These are phyloP conservation scores for Pseudonitzschia multistriata DNA, from an alignment of 108 stramenopile genomes.

Conservation along the genomic window DNA sequence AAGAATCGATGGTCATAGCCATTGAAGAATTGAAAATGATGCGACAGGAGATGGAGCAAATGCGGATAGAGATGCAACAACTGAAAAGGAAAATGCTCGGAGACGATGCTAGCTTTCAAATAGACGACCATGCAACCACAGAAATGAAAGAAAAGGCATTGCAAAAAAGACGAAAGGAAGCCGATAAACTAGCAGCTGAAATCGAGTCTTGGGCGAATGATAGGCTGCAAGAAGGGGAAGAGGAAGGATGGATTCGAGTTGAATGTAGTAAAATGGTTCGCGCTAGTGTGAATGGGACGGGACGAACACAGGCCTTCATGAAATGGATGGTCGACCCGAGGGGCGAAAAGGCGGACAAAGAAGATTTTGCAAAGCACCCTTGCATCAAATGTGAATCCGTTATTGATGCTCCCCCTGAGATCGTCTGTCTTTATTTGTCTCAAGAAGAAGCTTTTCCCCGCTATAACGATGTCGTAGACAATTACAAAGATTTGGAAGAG, in stretches of 20 bases:
- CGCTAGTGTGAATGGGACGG: conserved; percentile 57
- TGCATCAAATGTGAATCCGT: conserved; percentile 68
- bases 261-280: conserved; percentile 63
- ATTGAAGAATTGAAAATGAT: conserved; percentile 63
- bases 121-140: conserved; percentile 23
- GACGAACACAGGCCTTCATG: conserved; percentile 59
- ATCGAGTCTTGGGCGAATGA: conserved; percentile 72
- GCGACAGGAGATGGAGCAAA: conserved; percentile 69
- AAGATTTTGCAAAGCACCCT: conserved; percentile 62
- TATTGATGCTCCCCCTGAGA: conserved; percentile 81
- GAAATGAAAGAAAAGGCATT: conserved; percentile 19
- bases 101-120: conserved; percentile 5
- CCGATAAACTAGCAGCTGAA: conserved; percentile 54
- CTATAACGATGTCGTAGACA: conserved; percentile 77
- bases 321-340: conserved; percentile 87
- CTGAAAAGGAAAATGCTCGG: conserved; percentile 41
- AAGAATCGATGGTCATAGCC: conserved; percentile 54
- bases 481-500: conserved; percentile 57
- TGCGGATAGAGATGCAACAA: conserved; percentile 63
- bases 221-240: conserved; percentile 42
- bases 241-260: conserved; percentile 75
- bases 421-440: conserved; percentile 74
- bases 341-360: conserved; percentile 39
- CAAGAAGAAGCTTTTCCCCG: conserved; percentile 50
- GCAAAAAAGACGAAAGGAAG: conserved; percentile 28